Evolutionary conservation across 176 grass and related monocot species (phyloP), one percentile per base, ranked within the genome.

Genomic region (Aegilops speltoides): DNA sequence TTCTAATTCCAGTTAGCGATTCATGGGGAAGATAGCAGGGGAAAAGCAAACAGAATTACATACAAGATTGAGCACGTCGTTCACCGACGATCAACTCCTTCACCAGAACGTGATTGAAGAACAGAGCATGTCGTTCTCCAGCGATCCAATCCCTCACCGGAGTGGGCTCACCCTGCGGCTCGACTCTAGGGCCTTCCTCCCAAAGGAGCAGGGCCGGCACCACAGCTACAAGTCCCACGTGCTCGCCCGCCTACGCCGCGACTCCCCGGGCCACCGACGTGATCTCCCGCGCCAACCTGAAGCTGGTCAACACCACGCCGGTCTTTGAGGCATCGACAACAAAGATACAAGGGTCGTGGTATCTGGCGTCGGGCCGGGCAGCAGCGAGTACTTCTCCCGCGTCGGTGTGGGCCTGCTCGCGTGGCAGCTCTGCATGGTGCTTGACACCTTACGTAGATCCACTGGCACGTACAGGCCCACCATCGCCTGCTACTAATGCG

Each of bases 341-440:
- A 38, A 83, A 89, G 37, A 94, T 98, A 8, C 64, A 98, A 41
- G 34, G 93, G 90, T 92, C 8, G 77, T 98, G 76, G 90, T 98
- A 13, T 98, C 91, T 15, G 96, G 93, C 1, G 90, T 93, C 0
- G 91, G 90, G n/a, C 88, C 89, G 33, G 96, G 93, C 14, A 98
- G 96, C 88, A 3, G 3, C 3, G 31, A 31, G 31, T 31, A 31
- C 31, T 31, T 31, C 3, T 31, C 3, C 31, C 2, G 90, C 0
- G 72, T 96, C 2, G 93, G 97, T 0, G n/a, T 98, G 5, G 97
- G 97, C 3, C 91, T 65, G 12, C 96, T 93, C 0, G 71, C 92
- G 4, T 87, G 81, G 82, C 64, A 91, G 68, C 82, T 96, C 4
- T 98, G 92, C 87, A 83, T 98, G 90, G 97, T 98, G 28, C 89